Evolutionary conservation across 176 grass and related monocot genomes (phyloP), one percentile per base, ranked within the genome.

Genomic region (Avena insularis): DNA sequence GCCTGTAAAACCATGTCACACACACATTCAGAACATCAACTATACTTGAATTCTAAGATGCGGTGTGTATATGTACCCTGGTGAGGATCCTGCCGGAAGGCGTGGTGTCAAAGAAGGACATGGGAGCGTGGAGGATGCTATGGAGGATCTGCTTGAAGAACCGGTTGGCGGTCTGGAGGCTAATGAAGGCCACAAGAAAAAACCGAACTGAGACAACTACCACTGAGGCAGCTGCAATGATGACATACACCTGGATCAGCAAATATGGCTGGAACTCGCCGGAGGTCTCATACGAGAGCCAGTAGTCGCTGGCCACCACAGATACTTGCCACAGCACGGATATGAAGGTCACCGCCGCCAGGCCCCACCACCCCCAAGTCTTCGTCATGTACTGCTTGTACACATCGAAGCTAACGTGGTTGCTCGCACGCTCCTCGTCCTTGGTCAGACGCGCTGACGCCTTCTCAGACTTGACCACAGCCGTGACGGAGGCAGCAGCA

Each of bases 91-190:
- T 94, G 71, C 93, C 93, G 38, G 93, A 98, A 8, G 96, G 96
- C 6, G 91, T 95, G 25, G 90, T 98, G 89, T 98, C 93, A 69
- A 98, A 98, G 83, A 95, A 98, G 8, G 93, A 91, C 96, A 98
- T 98, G 8, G 96, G 96, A 0, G 96, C 93, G 83, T 95, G 96
- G 6, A 98, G 68, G 69, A 98, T 98, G 77, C 90, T 98, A 56
- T 91, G 81, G 71, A 98, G 89, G 64, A 95, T 92, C 88, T 95
- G 84, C 83, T 69, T 86, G 84, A 95, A 98, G 83, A 98, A 98
- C 5, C 10, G 54, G 21, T 94, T 85, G 19, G 96, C 96, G 1
- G 93, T 95, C 25, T 90, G 74, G 12, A 98, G 93, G 20, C 96
- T 88, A 71, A 95, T 62, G 89, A 87, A 56, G 2, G 93, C 90